Evolutionary conservation across 2,329 filamentous ascomycete genomes (phyloP), one percentile per base, ranked within the genome.

Genomic region (Monosporascus sp.): DNA sequence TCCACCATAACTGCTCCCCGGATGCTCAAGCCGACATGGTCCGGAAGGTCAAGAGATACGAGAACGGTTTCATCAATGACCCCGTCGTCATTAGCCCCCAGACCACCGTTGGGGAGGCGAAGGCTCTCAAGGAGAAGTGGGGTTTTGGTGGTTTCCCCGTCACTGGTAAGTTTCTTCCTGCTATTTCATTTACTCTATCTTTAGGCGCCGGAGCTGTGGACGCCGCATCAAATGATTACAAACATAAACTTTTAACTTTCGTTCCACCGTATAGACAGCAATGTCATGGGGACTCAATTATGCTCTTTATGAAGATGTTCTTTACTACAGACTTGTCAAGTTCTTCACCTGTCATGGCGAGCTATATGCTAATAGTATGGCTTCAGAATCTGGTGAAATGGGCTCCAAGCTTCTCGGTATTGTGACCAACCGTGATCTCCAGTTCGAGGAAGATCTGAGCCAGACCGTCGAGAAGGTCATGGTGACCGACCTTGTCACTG

Each of bases 1-100:
- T 99, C 63, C 94, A 99, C 80, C 94, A 99, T 83, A 99, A 99
- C 80, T 99, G 94, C 82, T 94, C 92, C n/a, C 83, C 92, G 31
- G 90, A 97, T 27, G 89, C 90, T 52, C 94, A 99, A 79, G 94
- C 94, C 61, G 92, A 96, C 78, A 99, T 99, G 94, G 90, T 99
- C 62, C 85, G 90, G 73, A 97, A 97, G 80, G 94, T 99, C 65
- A 99, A 99, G 87, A 84, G 94, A 68, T 99, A 91, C 74, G 94
- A 99, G 79, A 99, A 99, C 77, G 94, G 94, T 64, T 99, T 99
- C 80, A 99, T 99, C 69, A 80, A 90, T 47, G 95, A 99, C 68
- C 94, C 94, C 44, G 85, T 99, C 53, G 92, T 97, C 68, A 90
- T 99, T 65, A 88, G 83, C 66, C 89, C 89, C 55, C 83, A 81